Base-by-base conservation (phyloP, 2,329 filamentous ascomycete species). In the Chalaropsis ovoidea region DNA sequence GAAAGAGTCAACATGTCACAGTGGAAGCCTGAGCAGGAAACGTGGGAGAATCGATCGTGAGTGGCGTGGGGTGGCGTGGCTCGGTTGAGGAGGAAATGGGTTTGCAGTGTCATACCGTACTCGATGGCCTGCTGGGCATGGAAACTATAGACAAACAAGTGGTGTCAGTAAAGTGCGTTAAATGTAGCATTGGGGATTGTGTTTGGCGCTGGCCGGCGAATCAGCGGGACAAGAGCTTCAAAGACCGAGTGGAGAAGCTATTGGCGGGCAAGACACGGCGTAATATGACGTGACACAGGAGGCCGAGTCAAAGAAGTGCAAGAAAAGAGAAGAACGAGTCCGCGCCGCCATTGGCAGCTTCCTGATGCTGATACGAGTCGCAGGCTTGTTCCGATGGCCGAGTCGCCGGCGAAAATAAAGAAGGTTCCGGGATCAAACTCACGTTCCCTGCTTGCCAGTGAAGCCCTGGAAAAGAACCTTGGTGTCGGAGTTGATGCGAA, bases 401-500 rank as follows among this genome's bases (percentile, higher is more conserved):
- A 47, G 15, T 47, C 43, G 17, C 43, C 15, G 43, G 43, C 43
- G 43, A 60, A 19, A 15, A 62, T 64, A 27, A 8, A 39, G 17
- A n/a, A 17, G 24, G n/a, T 49, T 22, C 35, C 19, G 17, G 35
- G 27, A 15, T 17, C 22, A 52, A 15, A 86, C 87, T 79, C 77
- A 91, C 88, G 88, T 93, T 87, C 90, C 90, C 83, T 95, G 91
- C 82, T 90, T 94, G 76, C 93, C 93, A 66, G 93, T 97, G 78
- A 97, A 97, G 71, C 94, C 94, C 81, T 99, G 94, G 82, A 85
- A 97, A 73, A 97, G 81, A 71, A 99, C 90, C 81, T 94, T 95
- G 72, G 94, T 99, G 71, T 96, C 87, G 76, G 81, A 75, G 78
- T 91, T 96, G 81, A 97, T 92, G 79, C 90, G 88, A 74, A 97